A percentile compares a stretch with the other conserved stretches of the same genome.
These are phyloP conservation scores for Zygoascus bituminiphila DNA, from an alignment of 805 yeast genomes.

Conservation along the genomic window DNA sequence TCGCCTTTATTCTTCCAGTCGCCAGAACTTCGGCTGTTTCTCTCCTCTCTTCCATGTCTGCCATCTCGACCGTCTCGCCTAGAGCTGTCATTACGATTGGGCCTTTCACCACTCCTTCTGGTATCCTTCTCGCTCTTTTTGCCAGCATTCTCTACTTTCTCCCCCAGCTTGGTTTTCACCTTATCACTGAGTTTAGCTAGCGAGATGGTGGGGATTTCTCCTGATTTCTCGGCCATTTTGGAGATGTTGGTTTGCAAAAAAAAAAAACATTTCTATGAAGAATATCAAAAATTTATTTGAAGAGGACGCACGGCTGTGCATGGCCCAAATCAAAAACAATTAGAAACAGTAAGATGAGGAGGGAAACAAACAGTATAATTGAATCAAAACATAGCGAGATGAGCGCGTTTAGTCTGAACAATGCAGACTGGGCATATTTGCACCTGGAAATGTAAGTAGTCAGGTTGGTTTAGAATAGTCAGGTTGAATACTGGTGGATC, in stretches of 20 bases:
- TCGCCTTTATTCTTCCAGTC: too few relatives aligned
- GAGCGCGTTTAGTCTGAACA: slow-evolving; percentile 11
- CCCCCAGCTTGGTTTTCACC: slow-evolving; percentile 15
- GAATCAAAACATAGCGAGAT: not conserved
- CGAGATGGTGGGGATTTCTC: slow-evolving; percentile 8
- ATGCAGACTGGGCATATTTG: slow-evolving; percentile 28
- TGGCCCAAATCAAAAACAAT: not conserved
- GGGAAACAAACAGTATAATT: not conserved
- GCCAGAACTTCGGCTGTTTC: not conserved
- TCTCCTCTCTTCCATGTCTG: not conserved
- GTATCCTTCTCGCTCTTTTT: slow-evolving; percentile 11
- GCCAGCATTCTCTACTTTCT: slow-evolving; percentile 11
- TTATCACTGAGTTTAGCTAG: slow-evolving; percentile 12
- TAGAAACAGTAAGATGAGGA: not conserved
- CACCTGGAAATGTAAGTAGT: slow-evolving; percentile 21
- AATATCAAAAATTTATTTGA: not conserved
- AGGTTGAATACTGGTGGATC: too few relatives aligned
- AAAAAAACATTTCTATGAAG: not conserved
- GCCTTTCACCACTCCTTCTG: slow-evolving; percentile 3
- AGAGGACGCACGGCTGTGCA: not conserved
- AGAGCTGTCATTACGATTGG: not conserved
- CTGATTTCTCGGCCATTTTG: not conserved
- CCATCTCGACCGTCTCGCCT: not conserved
- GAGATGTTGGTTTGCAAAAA: not conserved
- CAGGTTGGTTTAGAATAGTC: too few relatives aligned